Percentiles rank a stretch among this genome's conserved stretches.
Conservation (phyloP, 257 asterid species). For the Solanum paucissectum region DNA sequence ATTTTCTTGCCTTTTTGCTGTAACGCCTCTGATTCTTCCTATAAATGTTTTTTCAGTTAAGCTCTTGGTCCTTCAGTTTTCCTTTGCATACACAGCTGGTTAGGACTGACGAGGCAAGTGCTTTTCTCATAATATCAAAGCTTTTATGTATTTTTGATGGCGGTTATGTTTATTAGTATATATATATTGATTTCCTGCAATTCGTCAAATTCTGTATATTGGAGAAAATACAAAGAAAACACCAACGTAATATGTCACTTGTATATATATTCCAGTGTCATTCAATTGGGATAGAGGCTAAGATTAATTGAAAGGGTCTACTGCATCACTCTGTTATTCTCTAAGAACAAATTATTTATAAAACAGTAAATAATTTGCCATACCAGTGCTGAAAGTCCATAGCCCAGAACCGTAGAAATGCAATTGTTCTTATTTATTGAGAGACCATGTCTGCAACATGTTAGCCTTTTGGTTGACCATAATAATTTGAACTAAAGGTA, state of each 20-base stretch:
- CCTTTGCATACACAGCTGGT: conserved; percentile 54
- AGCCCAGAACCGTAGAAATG: neutral
- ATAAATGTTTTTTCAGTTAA: conserved; percentile 47
- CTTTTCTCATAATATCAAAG: neutral
- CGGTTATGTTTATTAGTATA: neutral
- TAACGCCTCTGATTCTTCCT: neutral
- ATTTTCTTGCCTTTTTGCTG: neutral
- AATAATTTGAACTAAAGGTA: neutral
- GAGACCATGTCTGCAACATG: neutral
- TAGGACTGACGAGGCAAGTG: conserved; percentile 55
- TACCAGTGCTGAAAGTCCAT: neutral
- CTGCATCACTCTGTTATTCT: neutral
- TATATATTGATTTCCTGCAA: neutral
- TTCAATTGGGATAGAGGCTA: neutral
- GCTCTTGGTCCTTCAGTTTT: conserved; percentile 85
- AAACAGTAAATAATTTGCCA: neutral
- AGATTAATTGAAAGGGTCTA: neutral
- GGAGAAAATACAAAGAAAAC: neutral
- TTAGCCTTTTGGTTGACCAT: neutral
- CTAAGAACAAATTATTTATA: neutral
- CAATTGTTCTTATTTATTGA: neutral
- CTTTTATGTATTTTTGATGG: neutral
- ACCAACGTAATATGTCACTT: neutral
- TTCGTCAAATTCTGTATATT: neutral
- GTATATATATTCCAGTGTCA: neutral